These are phyloP conservation scores for Aspergillus neoniger DNA, from an alignment of 2,329 filamentous ascomycete genomes.

Conservation along the genomic window DNA sequence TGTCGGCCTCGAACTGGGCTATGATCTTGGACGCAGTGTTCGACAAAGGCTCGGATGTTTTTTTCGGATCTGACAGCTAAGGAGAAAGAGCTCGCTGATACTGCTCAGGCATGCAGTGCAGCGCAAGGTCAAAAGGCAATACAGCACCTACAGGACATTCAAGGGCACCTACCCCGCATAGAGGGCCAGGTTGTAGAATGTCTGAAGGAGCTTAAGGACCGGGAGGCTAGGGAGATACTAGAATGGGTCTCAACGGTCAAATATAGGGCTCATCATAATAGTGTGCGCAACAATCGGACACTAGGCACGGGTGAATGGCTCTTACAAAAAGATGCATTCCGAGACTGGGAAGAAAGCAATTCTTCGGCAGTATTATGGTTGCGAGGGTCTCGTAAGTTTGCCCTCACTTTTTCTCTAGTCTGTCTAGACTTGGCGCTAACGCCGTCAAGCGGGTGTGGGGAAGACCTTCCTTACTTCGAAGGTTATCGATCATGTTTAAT, in stretches of 20 bases:
- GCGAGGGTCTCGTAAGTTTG: slow-evolving; percentile 11
- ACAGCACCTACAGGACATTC: too few species aligned
- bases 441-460: slow-evolving; percentile 23
- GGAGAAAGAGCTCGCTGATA: neutral
- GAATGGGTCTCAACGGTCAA: slow-evolving; percentile 24
- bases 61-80: too few species aligned
- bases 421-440: neutral
- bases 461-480: slow-evolving; percentile 31
- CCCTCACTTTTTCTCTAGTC: too few species aligned
- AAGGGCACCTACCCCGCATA: neutral
- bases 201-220: neutral
- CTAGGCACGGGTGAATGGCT: slow-evolving; percentile 23
- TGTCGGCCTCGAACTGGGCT: neutral
- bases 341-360: slow-evolving; percentile 17
- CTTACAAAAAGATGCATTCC: slow-evolving; percentile 14
- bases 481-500: slow-evolving; percentile 29
- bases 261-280: slow-evolving; percentile 19
- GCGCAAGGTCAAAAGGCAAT: too few species aligned
- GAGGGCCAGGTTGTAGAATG: neutral
- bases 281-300: slow-evolving; percentile 12
- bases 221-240: slow-evolving; percentile 9
- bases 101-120: neutral
- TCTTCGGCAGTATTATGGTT: slow-evolving; percentile 25
- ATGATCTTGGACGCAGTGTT: neutral
- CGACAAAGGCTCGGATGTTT: slow-evolving; percentile 1